Evolutionary conservation across 2,329 filamentous ascomycete genomes (phyloP).

Genomic region (Domatiomyces globalis): DNA sequence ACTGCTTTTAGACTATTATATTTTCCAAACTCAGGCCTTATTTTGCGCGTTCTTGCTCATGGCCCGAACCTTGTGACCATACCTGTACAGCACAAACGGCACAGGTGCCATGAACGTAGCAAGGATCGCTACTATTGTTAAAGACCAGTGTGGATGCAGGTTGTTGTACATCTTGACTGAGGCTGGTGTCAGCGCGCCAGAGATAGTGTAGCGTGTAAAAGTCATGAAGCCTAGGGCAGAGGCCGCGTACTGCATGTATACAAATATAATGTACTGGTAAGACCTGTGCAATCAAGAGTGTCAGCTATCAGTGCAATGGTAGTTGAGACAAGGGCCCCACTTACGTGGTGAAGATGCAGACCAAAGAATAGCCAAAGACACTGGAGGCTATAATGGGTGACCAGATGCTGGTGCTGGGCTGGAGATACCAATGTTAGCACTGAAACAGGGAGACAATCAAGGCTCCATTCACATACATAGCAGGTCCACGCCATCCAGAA

Average conservation of each 20-base stretch:
- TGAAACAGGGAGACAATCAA: too few relatives aligned
- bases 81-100: slow-evolving; percentile 32
- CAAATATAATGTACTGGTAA: slow-evolving; percentile 46
- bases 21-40: too few relatives aligned
- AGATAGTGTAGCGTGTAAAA: slow-evolving; percentile 28
- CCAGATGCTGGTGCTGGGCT: slow-evolving; percentile 37
- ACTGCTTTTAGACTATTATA: too few relatives aligned
- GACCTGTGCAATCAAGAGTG: too few relatives aligned
- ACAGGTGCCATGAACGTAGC: slow-evolving; percentile 29
- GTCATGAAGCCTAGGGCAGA: slow-evolving; percentile 34
- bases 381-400: slow-evolving; percentile 37
- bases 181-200: slow-evolving; percentile 25
- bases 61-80: too few relatives aligned
- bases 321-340: too few relatives aligned
- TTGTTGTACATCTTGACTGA: slow-evolving; percentile 27
- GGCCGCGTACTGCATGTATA: slow-evolving; percentile 40
- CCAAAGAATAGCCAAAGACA: slow-evolving; percentile 39
- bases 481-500: slow-evolving; percentile 51
- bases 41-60: too few relatives aligned
- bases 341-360: slow-evolving; percentile 39
- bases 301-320: too few relatives aligned
- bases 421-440: too few relatives aligned
- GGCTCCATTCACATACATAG: too few relatives aligned
- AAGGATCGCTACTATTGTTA: slow-evolving; percentile 29
- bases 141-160: slow-evolving; percentile 27